phyloP scores from a whole-genome alignment of 2,329 filamentous ascomycete genomes.

The Aspergillus quadrilineatus region DNA sequence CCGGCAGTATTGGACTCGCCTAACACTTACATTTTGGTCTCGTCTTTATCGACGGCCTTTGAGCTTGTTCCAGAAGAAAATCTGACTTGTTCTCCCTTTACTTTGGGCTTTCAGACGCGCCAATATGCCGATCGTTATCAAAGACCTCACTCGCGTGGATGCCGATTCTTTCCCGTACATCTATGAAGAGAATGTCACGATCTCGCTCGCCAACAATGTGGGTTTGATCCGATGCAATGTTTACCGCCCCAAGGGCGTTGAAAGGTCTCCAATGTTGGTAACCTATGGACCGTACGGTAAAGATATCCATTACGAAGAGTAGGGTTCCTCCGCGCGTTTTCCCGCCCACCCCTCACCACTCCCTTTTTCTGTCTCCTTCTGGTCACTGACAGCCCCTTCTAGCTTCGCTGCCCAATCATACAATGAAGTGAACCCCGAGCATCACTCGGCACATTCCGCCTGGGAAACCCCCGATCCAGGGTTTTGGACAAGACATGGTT shows the following conservation, averaged over 20 bases:
- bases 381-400: too few relatives aligned
- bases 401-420: constrained; percentile 53
- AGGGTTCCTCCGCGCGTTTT: too few relatives aligned
- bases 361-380: too few relatives aligned
- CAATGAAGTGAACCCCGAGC: constrained; percentile 54
- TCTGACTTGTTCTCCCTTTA: too few relatives aligned
- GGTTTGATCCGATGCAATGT: constrained; percentile 52
- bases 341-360: too few relatives aligned
- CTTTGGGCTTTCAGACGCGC: too few relatives aligned
- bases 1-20: too few relatives aligned
- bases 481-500: constrained; percentile 57
- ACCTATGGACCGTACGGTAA: constrained; percentile 75
- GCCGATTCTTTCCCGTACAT: constrained; percentile 46
- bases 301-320: constrained; percentile 67
- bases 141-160: constrained; percentile 35
- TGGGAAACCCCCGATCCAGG: constrained; percentile 61
- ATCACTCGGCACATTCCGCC: constrained; percentile 55
- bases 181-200: constrained; percentile 51
- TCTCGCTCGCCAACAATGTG: constrained; percentile 41
- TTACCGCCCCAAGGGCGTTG: constrained; percentile 47
- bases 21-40: too few relatives aligned
- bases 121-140: constrained; percentile 29
- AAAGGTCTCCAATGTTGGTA: constrained; percentile 59
- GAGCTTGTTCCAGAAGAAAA: too few relatives aligned
- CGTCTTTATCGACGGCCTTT: too few relatives aligned